A percentile compares a stretch with the other conserved stretches of the same genome.
phyloP scores from a whole-genome alignment of 306 rosid genomes.

The Citrullus colocynthis region DNA sequence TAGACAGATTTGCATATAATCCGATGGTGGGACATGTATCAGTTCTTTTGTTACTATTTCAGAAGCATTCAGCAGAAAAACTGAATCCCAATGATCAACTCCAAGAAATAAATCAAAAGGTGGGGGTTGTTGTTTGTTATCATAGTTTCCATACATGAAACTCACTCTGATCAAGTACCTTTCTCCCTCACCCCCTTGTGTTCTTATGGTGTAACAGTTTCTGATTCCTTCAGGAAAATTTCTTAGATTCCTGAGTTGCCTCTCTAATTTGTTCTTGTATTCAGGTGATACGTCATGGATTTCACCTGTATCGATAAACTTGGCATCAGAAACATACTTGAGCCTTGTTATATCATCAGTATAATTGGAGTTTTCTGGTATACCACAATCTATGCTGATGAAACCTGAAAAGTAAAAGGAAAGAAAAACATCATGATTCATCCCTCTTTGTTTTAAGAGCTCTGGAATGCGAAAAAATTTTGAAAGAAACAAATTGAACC shows the following conservation, averaged over 20 bases:
- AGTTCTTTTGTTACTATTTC: constrained; percentile 4
- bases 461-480: neutral
- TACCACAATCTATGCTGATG: constrained; percentile 17
- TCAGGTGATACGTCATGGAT: neutral
- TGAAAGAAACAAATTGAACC: neutral
- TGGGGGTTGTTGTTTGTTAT: neutral
- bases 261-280: neutral
- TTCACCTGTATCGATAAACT: constrained; percentile 9
- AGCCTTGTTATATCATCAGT: neutral
- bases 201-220: constrained; percentile 19
- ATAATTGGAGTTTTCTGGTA: neutral
- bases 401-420: neutral
- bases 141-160: constrained; percentile 23
- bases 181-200: neutral
- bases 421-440: neutral
- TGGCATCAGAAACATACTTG: constrained; percentile 3
- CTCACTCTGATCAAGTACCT: constrained; percentile 19
- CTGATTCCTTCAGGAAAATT: constrained; percentile 12
- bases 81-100: constrained; percentile 15
- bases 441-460: neutral
- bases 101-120: constrained; percentile 15
- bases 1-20: constrained; percentile 11
- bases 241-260: constrained; percentile 9
- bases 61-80: neutral
- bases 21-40: constrained; percentile 9